Evolutionary conservation across 306 rosid species (phyloP).

Genomic region (Trichosanthes cucumerina): DNA sequence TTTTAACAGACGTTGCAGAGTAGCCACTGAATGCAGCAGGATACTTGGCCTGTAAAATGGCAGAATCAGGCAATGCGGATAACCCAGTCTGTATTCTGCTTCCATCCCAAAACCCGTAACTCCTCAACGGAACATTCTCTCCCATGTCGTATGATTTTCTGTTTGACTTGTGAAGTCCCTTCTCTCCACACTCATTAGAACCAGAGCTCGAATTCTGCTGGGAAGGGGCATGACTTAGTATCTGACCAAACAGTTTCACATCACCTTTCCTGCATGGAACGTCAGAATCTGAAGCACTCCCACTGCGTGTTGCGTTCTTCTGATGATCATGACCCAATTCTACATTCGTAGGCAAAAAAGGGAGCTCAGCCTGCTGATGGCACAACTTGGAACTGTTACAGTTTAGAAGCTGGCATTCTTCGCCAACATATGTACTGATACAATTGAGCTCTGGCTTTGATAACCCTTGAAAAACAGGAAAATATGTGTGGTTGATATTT

Average conservation of each 20-base stretch:
- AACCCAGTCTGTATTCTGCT: conserved; percentile 51
- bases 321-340: conserved; percentile 23
- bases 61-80: conserved; percentile 62
- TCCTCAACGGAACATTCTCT: conserved; percentile 52
- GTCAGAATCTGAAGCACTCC: conserved; percentile 44
- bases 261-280: conserved; percentile 63
- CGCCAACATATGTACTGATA: background rate
- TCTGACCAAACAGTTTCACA: conserved; percentile 87
- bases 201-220: conserved; percentile 30
- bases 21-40: conserved; percentile 74
- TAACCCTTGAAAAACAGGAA: conserved; percentile 17
- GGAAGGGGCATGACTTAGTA: conserved; percentile 55
- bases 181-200: conserved; percentile 35
- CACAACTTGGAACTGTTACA: conserved; percentile 19
- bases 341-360: conserved; percentile 33
- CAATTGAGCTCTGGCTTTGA: conserved; percentile 17
- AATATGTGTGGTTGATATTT: conserved; percentile 27
- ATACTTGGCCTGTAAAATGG: conserved; percentile 67
- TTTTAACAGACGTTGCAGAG: conserved; percentile 31
- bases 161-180: conserved; percentile 26
- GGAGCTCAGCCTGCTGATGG: conserved; percentile 31
- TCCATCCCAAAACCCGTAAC: conserved; percentile 67
- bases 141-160: conserved; percentile 36
- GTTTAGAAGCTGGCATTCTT: conserved; percentile 16
- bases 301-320: conserved; percentile 21